Base-by-base conservation (phyloP, 306 rosid genomes). In the Betula pendula region DNA sequence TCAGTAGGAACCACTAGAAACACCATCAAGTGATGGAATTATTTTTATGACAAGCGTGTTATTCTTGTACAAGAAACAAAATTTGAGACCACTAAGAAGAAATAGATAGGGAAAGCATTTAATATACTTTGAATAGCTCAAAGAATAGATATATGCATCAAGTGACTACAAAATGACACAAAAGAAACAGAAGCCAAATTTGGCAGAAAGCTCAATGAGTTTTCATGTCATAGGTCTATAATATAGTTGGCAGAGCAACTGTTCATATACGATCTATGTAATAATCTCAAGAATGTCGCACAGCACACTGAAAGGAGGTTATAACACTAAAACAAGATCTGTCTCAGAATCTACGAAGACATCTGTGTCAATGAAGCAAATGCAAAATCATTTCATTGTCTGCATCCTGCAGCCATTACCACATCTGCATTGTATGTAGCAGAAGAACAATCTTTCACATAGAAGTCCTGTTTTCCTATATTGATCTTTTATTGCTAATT, bases 371-470 rank as follows among this genome's bases (percentile, higher is more conserved):
- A 62, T 62, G 1, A 33, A 7, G 42, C 8, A 31, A 55, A 55
- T 8, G 7, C 29, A 31, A 16, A 56, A 17, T 62, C 43, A 62
- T 62, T 33, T 33, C 43, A 29, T 43, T 2, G 14, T 31, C 68
- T 62, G 43, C 68, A 29, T 31, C 15, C 22, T 31, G 0, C 40
- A 62, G 14, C 68, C 31, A 31, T 16, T 62, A 6, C 44, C 68
- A 29, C 68, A 2, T 33, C 20, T 15, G 7, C 9, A 31, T 16
- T 62, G 29, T 62, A 31, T 31, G 42, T 2, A 15, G 22, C 43
- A 62, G 42, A 62, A 15, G 68, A 62, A 62, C 68, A 62, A 62
- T 62, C 14, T 56, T 62, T 62, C 68, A 16, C 20, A 27, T 31
- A 29, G 38, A 29, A 6, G 68, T 31, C 20, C 20, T 29, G 68